Conservation (phyloP, 1,284 basidiomycete species). For the Cutaneotrichosporon curvatum region DNA sequence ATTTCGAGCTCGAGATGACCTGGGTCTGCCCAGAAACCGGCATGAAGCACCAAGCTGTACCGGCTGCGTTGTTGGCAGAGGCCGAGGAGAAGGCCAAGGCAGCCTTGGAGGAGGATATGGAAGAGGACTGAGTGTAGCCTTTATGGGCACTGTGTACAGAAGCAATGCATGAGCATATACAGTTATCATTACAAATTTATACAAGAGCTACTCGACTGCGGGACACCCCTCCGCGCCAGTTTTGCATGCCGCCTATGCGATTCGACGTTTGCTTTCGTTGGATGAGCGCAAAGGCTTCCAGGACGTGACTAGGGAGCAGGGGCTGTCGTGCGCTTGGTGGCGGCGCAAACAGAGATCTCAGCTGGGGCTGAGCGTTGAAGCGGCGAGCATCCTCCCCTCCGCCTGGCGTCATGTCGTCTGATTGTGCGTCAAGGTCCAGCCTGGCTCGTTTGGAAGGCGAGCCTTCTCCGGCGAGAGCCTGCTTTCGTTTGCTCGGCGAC, state of each 20-base stretch:
- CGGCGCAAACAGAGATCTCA: conserved; percentile 64
- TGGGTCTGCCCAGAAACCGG: conserved; percentile 89
- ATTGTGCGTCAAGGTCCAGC: conserved; percentile 44
- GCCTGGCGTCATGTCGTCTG: conserved; percentile 4
- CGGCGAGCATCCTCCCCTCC: not conserved
- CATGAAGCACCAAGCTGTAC: conserved; percentile 71
- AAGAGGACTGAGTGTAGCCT: conserved; percentile 51
- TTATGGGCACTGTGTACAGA: conserved; percentile 7
- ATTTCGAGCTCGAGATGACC: conserved; percentile 96
- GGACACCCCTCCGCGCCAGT: conserved; percentile 74
- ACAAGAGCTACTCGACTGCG: conserved; percentile 74
- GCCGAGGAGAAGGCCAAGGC: conserved; percentile 86
- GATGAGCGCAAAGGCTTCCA: conserved; percentile 80
- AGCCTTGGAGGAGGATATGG: conserved; percentile 75
- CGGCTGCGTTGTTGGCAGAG: conserved; percentile 72
- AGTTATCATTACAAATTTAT: conserved; percentile 41
- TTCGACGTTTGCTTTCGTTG: conserved; percentile 72
- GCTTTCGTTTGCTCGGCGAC: conserved; percentile 24
- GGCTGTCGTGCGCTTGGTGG: conserved; percentile 72
- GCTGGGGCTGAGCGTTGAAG: not conserved
- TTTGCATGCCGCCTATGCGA: conserved; percentile 73
- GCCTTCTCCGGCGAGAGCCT: conserved; percentile 31
- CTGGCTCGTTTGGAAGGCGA: conserved; percentile 47
- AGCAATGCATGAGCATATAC: conserved; percentile 16
- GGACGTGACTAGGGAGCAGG: conserved; percentile 71